Evolutionary conservation across 106 monocot species (phyloP).

Genomic region (Vanilla planifolia): DNA sequence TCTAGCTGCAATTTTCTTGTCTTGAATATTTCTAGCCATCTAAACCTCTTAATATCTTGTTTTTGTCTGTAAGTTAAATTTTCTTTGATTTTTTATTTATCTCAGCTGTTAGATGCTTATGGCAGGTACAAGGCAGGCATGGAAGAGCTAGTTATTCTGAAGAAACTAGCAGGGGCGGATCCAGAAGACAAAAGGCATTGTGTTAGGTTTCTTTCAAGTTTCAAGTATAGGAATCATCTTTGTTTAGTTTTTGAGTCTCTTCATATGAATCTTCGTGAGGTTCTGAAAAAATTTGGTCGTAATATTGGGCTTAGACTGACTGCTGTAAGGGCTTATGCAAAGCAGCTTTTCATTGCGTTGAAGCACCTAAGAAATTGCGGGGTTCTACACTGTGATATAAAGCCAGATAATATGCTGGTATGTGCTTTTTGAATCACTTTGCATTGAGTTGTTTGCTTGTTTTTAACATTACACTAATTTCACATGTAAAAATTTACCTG

Average conservation of each 20-base stretch:
- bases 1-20: background rate
- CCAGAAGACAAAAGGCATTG: conserved; percentile 92
- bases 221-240: conserved; percentile 99
- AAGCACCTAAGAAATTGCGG: conserved; percentile 97
- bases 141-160: conserved; percentile 78
- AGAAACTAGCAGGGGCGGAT: conserved; percentile 79
- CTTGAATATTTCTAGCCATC: background rate
- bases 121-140: conserved; percentile 87
- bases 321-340: conserved; percentile 99
- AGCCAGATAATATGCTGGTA: conserved; percentile 99
- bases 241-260: conserved; percentile 99
- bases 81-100: background rate
- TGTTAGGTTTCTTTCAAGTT: conserved; percentile 98
- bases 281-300: conserved; percentile 99
- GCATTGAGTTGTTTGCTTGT: background rate
- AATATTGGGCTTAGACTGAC: conserved; percentile 98
- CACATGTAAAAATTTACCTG: too few relatives aligned
- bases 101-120: conserved; percentile 5
- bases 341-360: conserved; percentile 98
- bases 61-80: background rate
- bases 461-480: too few relatives aligned
- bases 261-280: conserved; percentile 99
- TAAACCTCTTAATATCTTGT: too few relatives aligned
- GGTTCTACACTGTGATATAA: conserved; percentile 95
- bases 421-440: conserved; percentile 1